Base-by-base conservation (phyloP, 352 stramenopile species). In the Pythium volutum region DNA sequence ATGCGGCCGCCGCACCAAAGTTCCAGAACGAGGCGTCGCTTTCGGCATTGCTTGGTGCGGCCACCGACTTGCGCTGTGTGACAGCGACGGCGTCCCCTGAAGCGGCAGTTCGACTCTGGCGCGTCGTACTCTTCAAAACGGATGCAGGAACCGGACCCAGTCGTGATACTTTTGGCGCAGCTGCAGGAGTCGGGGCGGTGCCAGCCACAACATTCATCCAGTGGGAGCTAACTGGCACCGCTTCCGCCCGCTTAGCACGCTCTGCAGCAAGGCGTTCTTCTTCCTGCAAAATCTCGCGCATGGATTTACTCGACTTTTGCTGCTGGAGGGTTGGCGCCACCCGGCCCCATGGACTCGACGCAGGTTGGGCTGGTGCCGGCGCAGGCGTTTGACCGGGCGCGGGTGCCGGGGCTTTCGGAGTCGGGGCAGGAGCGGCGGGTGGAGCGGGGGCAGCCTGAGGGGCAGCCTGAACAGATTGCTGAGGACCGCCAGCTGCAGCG, bases 141-240 rank as follows among this genome's bases (percentile, higher is more conserved):
- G 83, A 91, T 4, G 77, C 79, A n/a, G 83, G 83, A 48, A 93
- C 81, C 23, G 83, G 83, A 4, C 83, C 83, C 49, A 93, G 74
- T 15, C 79, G 81, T 33, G 76, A 72, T 0, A 77, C 69, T 64
- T 89, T 89, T 9, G 79, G 77, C 12, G 76, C 70, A 23, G 73
- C 63, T 6, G 81, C 58, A 18, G 77, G 66, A 48, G 79, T 59
- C 25, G 73, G 62, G 25, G 74, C 77, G 46, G 77, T 90, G n/a
- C 85, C 85, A 0, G 85, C 81, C 20, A 94, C 85, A 29, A 94
- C 66, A 49, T 91, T 94, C 69, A 88, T 84, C 85, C 85, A 94
- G 67, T 91, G 83, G n/a, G 85, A 91, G 55, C 60, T 81, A 33
- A 69, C 51, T 0, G 79, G 54, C 0, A 48, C 20, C 34, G 62